Conservation (phyloP, 2,329 filamentous ascomycete genomes). For the Venturia pyrina region DNA sequence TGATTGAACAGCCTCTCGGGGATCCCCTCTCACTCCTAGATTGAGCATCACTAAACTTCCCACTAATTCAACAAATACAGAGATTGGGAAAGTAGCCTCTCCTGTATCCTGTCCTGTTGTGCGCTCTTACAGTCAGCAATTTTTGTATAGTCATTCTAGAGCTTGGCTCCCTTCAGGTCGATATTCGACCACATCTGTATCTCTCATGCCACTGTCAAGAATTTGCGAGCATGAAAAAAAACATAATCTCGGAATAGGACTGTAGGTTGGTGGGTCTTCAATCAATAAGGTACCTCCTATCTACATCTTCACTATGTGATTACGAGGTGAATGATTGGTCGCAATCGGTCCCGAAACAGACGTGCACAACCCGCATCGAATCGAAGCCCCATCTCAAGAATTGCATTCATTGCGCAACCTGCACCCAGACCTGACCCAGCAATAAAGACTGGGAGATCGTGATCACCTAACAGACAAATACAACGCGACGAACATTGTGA, state of each 20-base stretch:
- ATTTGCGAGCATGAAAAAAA: background rate
- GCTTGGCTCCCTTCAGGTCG: background rate
- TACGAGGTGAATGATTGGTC: background rate
- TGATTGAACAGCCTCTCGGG: background rate
- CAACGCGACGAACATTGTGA: background rate
- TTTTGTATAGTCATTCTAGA: background rate
- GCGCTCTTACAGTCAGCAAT: background rate
- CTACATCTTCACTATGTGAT: background rate
- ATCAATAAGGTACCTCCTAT: background rate
- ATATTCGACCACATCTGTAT: background rate
- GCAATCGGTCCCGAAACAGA: background rate
- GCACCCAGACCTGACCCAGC: background rate
- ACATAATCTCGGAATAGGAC: no score
- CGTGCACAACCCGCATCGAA: background rate
- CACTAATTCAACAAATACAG: background rate
- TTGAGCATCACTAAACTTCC: background rate
- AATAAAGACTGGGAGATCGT: background rate
- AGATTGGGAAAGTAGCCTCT: background rate
- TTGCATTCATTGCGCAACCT: background rate
- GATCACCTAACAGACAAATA: background rate
- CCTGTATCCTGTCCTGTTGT: background rate
- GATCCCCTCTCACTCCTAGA: background rate
- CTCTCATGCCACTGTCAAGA: background rate
- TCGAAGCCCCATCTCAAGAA: background rate
- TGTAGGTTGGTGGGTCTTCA: background rate